Base-by-base conservation (phyloP, 2,329 filamentous ascomycete species). In the Aspergillus calidoustus region DNA sequence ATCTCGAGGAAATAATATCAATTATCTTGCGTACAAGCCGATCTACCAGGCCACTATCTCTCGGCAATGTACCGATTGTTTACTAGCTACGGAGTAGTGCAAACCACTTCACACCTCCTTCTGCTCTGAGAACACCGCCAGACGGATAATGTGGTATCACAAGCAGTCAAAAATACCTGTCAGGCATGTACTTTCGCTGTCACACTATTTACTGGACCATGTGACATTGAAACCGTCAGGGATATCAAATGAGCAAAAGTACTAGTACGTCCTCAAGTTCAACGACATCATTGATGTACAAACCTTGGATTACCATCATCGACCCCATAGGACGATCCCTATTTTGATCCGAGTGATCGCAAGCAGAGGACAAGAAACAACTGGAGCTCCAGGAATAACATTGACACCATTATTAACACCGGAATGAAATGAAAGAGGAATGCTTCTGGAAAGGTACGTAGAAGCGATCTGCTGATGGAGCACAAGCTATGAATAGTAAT, bases 381-480 rank as follows among this genome's bases (percentile, higher is more conserved):
- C 15, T 41, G 34, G 34, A 41, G 11, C 13, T 15, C 34, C 34
- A 11, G 17, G 15, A 8, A 41, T 11, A 41, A 2, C 34, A 41
- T 41, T 47, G 28, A 57, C 55, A 51, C 55, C n/a, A 51, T 30
- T 22, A n/a, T 22, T 25, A 11, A 25, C 6, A 22, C 44, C n/a
- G 44, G n/a, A 47, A 47, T 22, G 44, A 13, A 25, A 25, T 47
- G 22, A 47, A 59, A 38, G 28, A 44, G 59, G 64, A 60, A 68
- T 60, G 34, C 54, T 69, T 69, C 67, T 68, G 61, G 67, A 69
- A 69, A 69, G 67, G 57, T 48, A 52, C 64, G 66, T 63, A 68
- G 66, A 63, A 63, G 47, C 23, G 23, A 48, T 28, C 23, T 43
- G 19, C 23, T 19, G 15, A 47, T 47, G 44, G 44, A 47, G 44